Conservation (phyloP, 805 yeast genomes). For the Starmera dryadoides region DNA sequence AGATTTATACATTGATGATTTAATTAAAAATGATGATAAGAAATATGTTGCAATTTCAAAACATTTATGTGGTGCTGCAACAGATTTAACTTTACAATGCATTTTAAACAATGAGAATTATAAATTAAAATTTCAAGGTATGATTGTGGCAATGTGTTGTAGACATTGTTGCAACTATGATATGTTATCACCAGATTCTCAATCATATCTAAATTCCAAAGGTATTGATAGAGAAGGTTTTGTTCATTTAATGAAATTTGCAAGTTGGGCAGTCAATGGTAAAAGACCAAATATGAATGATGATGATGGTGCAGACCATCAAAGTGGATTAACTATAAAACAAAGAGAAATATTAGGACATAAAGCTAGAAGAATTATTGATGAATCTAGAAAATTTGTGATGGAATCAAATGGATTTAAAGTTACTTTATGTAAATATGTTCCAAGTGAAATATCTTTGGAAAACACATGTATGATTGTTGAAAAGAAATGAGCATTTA, state of each 20-base stretch:
- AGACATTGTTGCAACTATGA: conserved; percentile 74
- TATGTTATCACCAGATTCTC: conserved; percentile 32
- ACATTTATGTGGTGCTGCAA: conserved; percentile 92
- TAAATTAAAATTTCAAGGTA: conserved; percentile 35
- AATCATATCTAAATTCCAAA: conserved; percentile 11
- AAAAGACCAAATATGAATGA: conserved; percentile 31
- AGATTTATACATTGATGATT: conserved; percentile 49
- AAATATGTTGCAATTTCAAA: conserved; percentile 64
- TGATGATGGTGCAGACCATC: conserved; percentile 34
- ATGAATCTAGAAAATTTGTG: conserved; percentile 58
- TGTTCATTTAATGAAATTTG: conserved; percentile 48
- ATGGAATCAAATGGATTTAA: conserved; percentile 31
- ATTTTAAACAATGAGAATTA: conserved; percentile 34
- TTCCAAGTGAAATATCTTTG: conserved; percentile 46
- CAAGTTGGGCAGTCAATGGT: conserved; percentile 90
- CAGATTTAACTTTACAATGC: conserved; percentile 74
- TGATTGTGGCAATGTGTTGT: conserved; percentile 88
- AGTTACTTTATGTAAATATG: conserved; percentile 53
- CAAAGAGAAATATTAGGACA: conserved; percentile 59
- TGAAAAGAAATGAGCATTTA: no score
- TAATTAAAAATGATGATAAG: conserved; percentile 19
- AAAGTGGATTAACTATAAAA: conserved; percentile 33
- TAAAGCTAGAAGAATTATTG: conserved; percentile 65
- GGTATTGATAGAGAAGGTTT: conserved; percentile 31
- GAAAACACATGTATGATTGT: conserved; percentile 60